Evolutionary conservation across 371 early-diverging fungal genomes (phyloP).

Genomic region (Dichotomocladium elegans): DNA sequence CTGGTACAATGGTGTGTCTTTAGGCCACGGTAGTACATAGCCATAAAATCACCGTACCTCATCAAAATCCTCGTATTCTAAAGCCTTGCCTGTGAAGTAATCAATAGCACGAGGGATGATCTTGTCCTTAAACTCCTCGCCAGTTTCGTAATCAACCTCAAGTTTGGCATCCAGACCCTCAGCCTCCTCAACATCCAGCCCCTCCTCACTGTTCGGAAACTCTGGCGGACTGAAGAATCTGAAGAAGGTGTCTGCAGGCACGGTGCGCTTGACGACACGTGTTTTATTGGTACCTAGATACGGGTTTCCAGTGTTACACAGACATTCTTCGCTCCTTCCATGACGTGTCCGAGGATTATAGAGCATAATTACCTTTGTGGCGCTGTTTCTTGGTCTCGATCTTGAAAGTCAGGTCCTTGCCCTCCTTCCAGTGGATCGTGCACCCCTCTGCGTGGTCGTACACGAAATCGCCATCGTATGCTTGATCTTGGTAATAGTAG

Average conservation of each 20-base stretch:
- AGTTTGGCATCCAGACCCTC: slow-evolving; percentile 76
- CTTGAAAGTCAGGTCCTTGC: slow-evolving; percentile 86
- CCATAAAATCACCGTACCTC: no score
- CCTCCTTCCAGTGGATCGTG: slow-evolving; percentile 92
- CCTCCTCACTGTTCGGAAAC: slow-evolving; percentile 72
- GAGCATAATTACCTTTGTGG: slow-evolving; percentile 69
- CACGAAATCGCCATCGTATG: slow-evolving; percentile 73
- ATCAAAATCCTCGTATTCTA: slow-evolving; percentile 70
- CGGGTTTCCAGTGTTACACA: background rate
- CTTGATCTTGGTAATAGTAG: slow-evolving; percentile 78
- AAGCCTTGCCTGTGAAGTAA: slow-evolving; percentile 97
- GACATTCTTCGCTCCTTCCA: no score
- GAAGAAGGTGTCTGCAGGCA: slow-evolving; percentile 94
- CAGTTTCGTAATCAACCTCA: slow-evolving; percentile 86
- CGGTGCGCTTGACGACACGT: slow-evolving; percentile 92
- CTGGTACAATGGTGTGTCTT: slow-evolving; percentile 61
- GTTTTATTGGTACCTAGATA: slow-evolving; percentile 86
- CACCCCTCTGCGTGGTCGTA: slow-evolving; percentile 91
- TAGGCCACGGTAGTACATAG: slow-evolving; percentile 66
- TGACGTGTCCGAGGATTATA: no score
- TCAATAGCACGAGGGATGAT: slow-evolving; percentile 93
- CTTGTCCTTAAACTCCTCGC: slow-evolving; percentile 92
- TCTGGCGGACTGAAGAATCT: slow-evolving; percentile 86
- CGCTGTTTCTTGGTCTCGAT: slow-evolving; percentile 97
- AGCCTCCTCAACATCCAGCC: slow-evolving; percentile 71